These are phyloP conservation scores for Lolium rigidum DNA, from an alignment of 176 grass and related monocot species.

Conservation along the genomic window DNA sequence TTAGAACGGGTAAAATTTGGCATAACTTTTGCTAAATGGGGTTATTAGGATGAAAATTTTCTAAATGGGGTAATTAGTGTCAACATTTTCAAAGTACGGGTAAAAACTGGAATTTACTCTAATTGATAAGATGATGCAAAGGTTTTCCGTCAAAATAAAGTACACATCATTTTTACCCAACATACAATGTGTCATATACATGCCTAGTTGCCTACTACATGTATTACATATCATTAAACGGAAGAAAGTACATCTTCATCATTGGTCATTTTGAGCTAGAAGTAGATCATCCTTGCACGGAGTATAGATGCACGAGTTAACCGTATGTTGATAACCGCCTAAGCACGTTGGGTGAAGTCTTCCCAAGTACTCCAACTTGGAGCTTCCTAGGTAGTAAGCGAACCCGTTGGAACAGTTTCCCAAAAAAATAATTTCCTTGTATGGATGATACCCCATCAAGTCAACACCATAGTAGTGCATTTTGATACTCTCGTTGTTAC, in stretches of 20 bases:
- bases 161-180: too few relatives aligned
- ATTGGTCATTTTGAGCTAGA: background rate
- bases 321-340: background rate
- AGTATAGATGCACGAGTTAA: background rate
- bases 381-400: background rate
- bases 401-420: background rate
- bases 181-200: too few relatives aligned
- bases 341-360: background rate
- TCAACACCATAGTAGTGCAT: background rate
- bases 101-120: too few relatives aligned
- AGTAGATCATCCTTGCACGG: background rate
- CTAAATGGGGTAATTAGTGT: too few relatives aligned
- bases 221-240: too few relatives aligned
- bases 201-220: too few relatives aligned
- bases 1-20: too few relatives aligned
- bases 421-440: conserved; percentile 21
- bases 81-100: too few relatives aligned
- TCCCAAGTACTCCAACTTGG: conserved; percentile 3
- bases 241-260: background rate
- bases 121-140: too few relatives aligned
- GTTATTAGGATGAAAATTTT: too few relatives aligned
- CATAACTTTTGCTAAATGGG: too few relatives aligned
- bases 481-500: background rate
- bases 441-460: conserved; percentile 17
- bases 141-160: too few relatives aligned